phyloP scores from a whole-genome alignment of 1,139 yeast species.

The Candida sanyaensis region DNA sequence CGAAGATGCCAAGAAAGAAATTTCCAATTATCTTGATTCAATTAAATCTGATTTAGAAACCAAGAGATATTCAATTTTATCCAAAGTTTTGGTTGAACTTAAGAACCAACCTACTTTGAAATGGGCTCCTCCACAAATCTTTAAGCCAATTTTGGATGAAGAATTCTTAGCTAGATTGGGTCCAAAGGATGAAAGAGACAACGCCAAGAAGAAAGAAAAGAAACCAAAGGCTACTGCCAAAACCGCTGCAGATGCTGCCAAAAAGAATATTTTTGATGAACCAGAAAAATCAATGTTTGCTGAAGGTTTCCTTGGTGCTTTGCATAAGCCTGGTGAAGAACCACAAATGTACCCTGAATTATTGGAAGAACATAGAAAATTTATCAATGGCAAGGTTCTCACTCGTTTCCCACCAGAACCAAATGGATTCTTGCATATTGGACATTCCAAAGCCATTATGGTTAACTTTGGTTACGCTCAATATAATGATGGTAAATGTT shows the following conservation, averaged over 20 bases:
- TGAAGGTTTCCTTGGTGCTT: conserved; percentile 93
- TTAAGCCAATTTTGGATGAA: conserved; percentile 85
- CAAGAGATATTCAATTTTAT: conserved; percentile 78
- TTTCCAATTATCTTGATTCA: conserved; percentile 58
- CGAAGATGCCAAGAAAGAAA: conserved; percentile 61
- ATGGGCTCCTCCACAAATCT: conserved; percentile 88
- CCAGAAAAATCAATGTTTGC: conserved; percentile 78
- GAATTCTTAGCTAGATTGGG: conserved; percentile 73
- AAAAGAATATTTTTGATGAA: conserved; percentile 23
- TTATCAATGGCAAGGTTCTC: conserved; percentile 78
- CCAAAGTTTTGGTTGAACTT: conserved; percentile 73
- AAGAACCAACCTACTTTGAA: conserved; percentile 73
- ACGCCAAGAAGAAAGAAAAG: conserved; percentile 79
- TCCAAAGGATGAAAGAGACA: conserved; percentile 95
- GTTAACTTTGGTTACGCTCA: conserved; percentile 95
- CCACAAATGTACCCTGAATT: conserved; percentile 87
- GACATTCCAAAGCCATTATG: conserved; percentile 97
- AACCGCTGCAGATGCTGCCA: conserved; percentile 20
- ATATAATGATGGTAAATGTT: conserved; percentile 81
- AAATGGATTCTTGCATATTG: conserved; percentile 94
- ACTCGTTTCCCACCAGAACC: conserved; percentile 99
- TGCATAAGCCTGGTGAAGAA: conserved; percentile 94
- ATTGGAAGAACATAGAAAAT: conserved; percentile 74
- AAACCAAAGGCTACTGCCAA: conserved; percentile 37
- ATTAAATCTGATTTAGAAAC: conserved; percentile 59